Evolutionary conservation across 2,329 filamentous ascomycete species (phyloP).

Genomic region (Sporothrix sp.): DNA sequence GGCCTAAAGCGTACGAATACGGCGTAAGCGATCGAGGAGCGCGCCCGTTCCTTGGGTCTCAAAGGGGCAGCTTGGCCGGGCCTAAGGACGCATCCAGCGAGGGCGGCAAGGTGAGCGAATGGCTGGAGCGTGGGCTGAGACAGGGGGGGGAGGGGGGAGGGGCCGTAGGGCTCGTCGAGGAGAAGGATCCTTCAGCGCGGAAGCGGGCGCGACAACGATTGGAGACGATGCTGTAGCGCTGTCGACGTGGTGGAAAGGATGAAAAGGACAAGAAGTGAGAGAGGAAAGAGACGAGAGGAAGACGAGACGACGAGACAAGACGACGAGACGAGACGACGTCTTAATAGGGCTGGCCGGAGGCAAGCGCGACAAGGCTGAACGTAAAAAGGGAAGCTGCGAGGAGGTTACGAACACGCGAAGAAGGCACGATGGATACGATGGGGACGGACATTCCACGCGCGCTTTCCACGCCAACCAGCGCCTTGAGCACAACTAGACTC

Average conservation of each 20-base stretch:
- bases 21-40: background rate
- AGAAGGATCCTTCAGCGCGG: background rate
- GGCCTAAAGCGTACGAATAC: too few relatives aligned
- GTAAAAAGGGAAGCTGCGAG: too few relatives aligned
- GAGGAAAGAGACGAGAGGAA: background rate
- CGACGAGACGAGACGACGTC: background rate
- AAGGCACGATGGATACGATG: background rate
- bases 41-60: background rate
- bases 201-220: background rate
- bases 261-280: background rate
- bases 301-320: background rate
- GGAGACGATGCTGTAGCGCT: too few relatives aligned
- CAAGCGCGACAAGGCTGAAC: conserved; percentile 11
- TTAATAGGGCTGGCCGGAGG: background rate
- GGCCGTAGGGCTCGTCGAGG: background rate
- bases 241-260: too few relatives aligned
- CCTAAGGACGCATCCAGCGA: background rate
- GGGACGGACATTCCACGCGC: too few relatives aligned
- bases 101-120: background rate
- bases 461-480: too few relatives aligned
- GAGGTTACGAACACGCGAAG: too few relatives aligned
- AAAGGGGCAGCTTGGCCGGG: background rate
- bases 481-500: too few relatives aligned
- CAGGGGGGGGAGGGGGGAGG: background rate
- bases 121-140: background rate